Evolutionary conservation across 768 basidiomycete species (phyloP), one percentile per base, ranked within the genome.

Genomic region (Pleurotus cornucopiae): DNA sequence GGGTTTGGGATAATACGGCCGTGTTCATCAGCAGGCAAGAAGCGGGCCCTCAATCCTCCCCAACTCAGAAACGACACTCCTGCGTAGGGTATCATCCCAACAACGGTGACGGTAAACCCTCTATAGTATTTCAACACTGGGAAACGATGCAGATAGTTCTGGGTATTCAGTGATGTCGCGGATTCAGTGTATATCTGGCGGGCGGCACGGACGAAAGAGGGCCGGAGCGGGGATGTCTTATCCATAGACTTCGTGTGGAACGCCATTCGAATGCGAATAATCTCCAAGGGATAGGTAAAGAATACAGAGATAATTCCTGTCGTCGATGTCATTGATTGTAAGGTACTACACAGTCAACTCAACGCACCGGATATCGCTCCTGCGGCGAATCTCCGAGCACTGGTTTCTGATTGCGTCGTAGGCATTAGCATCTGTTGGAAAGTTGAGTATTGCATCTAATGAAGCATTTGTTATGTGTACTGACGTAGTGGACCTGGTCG

Each of bases 191-290:
- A 93, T 56, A 98, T 89, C 51, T 84, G 70, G 12, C 71, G 69
- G 38, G 86, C 77, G 14, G 86, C 83, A 55, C 71, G 71, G 30
- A 76, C 46, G 71, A 85, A 83, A 9, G 82, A 81, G 11, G 80
- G 82, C 25, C 75, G 77, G 56, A 59, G 57, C 56, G 56, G 59
- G 23, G 54, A 48, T 23, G 61, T 63, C 7, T 41, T 63, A 57
- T 64, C 57, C 26, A 65, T 60, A 12, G 66, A 57, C 58, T 74
- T 64, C 2, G 91, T 91, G 60, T 89, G 82, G 67, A 89, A 97
- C 0, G 97, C 97, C 81, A 99, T 84, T 54, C 97, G 89, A 20
- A 99, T 97, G 58, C 97, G 88, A 57, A 98, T 86, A 16, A 99
- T 76, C 62, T 99, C 97, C 55, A 99, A 77, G 1, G 97, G 97